Evolutionary conservation across 2,329 filamentous ascomycete species (phyloP), one percentile per base, ranked within the genome.

Genomic region (Knoxdaviesia capensis): DNA sequence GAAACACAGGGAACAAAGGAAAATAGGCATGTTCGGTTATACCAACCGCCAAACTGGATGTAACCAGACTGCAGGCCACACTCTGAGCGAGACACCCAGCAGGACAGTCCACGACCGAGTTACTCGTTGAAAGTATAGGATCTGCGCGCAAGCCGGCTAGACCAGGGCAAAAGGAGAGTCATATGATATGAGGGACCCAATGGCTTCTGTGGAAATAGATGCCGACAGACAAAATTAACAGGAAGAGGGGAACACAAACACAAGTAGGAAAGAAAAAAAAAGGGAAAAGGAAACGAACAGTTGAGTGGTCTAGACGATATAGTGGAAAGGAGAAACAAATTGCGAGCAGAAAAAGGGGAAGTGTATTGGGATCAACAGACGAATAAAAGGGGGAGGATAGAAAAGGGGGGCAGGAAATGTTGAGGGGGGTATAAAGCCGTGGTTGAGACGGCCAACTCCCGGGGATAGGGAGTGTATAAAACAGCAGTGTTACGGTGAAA

Each of bases 261-360:
- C 39, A 39, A 36, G 9, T 31, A 39, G n/a, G 37, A 41, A 41
- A 39, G 38, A 32, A 40, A 43, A 42, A 42, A 42, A 31, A 32
- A 31, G 30, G 32, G 7, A 40, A 37, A 39, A 41, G 32, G 28
- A 9, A 38, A 33, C 29, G 31, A 31, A 10, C 11, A 41, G 20
- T n/a, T 28, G 31, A 34, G 28, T 9, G 6, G 36, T 38, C 6
- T 11, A 11, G 31, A 33, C 10, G n/a, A 37, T 10, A 31, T 34
- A 34, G 7, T 31, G 39, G 5, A 31, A 38, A 9, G 41, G 31
- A 40, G 37, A 31, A 10, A 40, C 33, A 40, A 43, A 38, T 41
- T 38, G 33, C 34, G 11, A 33, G 31, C 42, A 32, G 31, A 37
- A 35, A 34, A 41, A 40, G n/a, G 7, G 31, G 39, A n/a, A 30